Conservation (phyloP, 2,329 filamentous ascomycete species). For the Sphaerostilbella broomeana region DNA sequence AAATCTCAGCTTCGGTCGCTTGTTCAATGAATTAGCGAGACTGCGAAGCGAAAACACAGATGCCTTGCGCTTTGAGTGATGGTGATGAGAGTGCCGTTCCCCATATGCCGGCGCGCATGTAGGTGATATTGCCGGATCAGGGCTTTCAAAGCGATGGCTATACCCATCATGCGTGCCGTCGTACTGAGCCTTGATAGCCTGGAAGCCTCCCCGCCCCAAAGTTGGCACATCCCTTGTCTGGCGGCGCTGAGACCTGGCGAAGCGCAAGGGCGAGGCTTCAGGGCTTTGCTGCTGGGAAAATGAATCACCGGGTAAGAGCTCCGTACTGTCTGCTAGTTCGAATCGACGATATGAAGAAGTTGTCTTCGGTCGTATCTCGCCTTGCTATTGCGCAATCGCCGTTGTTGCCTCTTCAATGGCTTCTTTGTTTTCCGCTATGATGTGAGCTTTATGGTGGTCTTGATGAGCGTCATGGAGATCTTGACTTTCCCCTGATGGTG, state of each 20-base stretch:
- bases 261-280: background rate
- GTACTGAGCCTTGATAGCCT: slow-evolving; percentile 17
- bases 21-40: slow-evolving; percentile 21
- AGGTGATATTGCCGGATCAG: slow-evolving; percentile 4
- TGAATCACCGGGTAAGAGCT: slow-evolving; percentile 20
- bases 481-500: slow-evolving; percentile 15
- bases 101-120: slow-evolving; percentile 8
- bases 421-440: slow-evolving; percentile 16
- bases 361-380: slow-evolving; percentile 15
- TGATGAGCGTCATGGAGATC: background rate
- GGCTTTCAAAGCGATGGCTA: slow-evolving; percentile 12
- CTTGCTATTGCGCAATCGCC: slow-evolving; percentile 22
- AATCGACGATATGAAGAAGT: slow-evolving; percentile 22
- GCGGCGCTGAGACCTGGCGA: background rate
- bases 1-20: slow-evolving; percentile 23
- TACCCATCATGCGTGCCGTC: slow-evolving; percentile 20
- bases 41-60: slow-evolving; percentile 27
- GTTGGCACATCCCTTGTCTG: background rate
- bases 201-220: slow-evolving; percentile 4
- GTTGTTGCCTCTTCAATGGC: slow-evolving; percentile 21
- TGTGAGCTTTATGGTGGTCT: slow-evolving; percentile 6
- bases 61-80: slow-evolving; percentile 26
- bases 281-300: slow-evolving; percentile 15
- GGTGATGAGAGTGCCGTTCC: slow-evolving; percentile 10
- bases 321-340: slow-evolving; percentile 22